Conservation (phyloP, 1,284 basidiomycete genomes). For the Omphalotus olearius region DNA sequence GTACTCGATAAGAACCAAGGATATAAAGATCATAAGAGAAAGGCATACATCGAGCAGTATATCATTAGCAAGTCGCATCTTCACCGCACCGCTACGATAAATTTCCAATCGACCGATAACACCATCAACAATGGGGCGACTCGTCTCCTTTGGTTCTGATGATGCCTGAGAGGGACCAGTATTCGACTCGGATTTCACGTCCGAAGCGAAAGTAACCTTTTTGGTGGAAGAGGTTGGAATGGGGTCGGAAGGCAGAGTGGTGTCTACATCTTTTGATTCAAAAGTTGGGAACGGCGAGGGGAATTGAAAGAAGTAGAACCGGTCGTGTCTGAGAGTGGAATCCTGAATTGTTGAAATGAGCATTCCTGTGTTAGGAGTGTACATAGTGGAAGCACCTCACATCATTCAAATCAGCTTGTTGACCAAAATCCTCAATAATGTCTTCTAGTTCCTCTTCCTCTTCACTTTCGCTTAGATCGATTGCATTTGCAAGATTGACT, state of each 20-base stretch:
- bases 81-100: constrained; percentile 81
- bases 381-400: constrained; percentile 24
- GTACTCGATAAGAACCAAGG: constrained; percentile 7
- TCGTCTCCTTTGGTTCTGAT: constrained; percentile 26
- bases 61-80: constrained; percentile 77
- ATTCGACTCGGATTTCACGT: constrained; percentile 43
- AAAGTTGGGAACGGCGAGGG: constrained; percentile 87
- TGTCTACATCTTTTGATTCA: constrained; percentile 26
- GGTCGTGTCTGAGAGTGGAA: constrained; percentile 48
- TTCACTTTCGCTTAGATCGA: constrained; percentile 82
- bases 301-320: constrained; percentile 91
- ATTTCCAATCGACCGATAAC: constrained; percentile 80
- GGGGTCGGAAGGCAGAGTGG: constrained; percentile 21
- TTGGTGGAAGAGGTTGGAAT: constrained; percentile 22
- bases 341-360: constrained; percentile 31
- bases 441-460: constrained; percentile 85
- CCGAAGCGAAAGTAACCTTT: constrained; percentile 58
- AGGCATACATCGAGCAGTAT: constrained; percentile 76
- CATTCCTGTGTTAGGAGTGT: background rate
- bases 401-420: constrained; percentile 34
- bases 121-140: constrained; percentile 56
- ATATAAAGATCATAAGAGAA: constrained; percentile 8
- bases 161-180: constrained; percentile 22
- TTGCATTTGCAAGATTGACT: constrained; percentile 64
- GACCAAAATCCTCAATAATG: constrained; percentile 77